Conservation (phyloP, 2,329 filamentous ascomycete species). For the Trichoderma simmonsii region DNA sequence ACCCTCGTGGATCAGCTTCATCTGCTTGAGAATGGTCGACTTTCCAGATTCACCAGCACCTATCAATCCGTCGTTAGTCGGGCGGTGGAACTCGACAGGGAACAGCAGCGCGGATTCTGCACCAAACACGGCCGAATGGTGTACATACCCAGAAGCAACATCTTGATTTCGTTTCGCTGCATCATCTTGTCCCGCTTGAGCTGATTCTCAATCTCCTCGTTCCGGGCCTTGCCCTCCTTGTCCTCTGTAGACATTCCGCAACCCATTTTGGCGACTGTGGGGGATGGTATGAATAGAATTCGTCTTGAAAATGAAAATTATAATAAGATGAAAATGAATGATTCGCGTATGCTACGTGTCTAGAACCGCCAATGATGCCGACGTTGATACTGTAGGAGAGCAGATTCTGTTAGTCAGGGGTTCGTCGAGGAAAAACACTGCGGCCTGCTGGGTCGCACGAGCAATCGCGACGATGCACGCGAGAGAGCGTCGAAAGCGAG, state of each 20-base stretch:
- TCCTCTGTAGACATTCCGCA: slow-evolving; percentile 99
- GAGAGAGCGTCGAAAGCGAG: neutral
- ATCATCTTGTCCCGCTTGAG: slow-evolving; percentile 98
- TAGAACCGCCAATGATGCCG: slow-evolving; percentile 7
- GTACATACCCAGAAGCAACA: slow-evolving; percentile 84
- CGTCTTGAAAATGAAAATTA: neutral
- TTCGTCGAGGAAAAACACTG: neutral
- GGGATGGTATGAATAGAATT: slow-evolving; percentile 20
- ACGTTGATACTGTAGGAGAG: slow-evolving; percentile 6
- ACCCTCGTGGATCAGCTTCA: slow-evolving; percentile 99
- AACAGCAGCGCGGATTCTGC: neutral
- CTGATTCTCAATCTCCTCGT: slow-evolving; percentile 99
- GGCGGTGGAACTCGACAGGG: neutral
- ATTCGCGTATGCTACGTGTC: slow-evolving; percentile 7
- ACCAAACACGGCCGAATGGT: neutral
- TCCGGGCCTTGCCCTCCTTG: slow-evolving; percentile 99
- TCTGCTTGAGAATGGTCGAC: slow-evolving; percentile 97
- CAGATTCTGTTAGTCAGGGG: slow-evolving; percentile 8
- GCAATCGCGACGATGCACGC: slow-evolving; percentile 7
- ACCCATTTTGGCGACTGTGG: slow-evolving; percentile 74
- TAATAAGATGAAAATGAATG: neutral
- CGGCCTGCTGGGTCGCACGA: neutral
- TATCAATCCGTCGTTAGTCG: slow-evolving; percentile 35
- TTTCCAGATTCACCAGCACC: slow-evolving; percentile 94
- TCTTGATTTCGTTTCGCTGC: slow-evolving; percentile 99